Conservation (phyloP, 2,329 filamentous ascomycete genomes). For the Talaromyces sp. region DNA sequence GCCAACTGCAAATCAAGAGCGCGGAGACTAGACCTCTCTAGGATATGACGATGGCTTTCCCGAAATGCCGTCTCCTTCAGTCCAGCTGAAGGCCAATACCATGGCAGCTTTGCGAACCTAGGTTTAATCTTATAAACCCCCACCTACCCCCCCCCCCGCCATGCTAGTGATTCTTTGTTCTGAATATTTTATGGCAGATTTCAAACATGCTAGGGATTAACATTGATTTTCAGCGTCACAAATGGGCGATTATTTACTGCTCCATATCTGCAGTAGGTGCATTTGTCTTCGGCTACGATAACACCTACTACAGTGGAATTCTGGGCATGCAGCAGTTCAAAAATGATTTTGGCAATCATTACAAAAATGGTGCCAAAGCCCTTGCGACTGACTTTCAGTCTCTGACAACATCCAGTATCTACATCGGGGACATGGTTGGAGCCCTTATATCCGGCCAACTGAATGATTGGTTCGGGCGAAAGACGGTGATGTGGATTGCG, state of each 20-base stretch:
- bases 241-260: slow-evolving; percentile 31
- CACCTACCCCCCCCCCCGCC: background rate
- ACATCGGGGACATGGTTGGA: slow-evolving; percentile 45
- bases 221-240: slow-evolving; percentile 22
- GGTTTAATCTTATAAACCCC: background rate
- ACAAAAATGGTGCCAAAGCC: slow-evolving; percentile 19
- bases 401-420: slow-evolving; percentile 42
- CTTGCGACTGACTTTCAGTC: slow-evolving; percentile 33
- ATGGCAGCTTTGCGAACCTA: background rate
- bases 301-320: slow-evolving; percentile 35
- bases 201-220: slow-evolving; percentile 9
- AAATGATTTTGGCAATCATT: slow-evolving; percentile 28
- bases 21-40: background rate
- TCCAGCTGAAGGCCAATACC: background rate
- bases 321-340: slow-evolving; percentile 30
- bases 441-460: slow-evolving; percentile 39
- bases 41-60: background rate
- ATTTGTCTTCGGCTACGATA: slow-evolving; percentile 33
- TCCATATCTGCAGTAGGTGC: slow-evolving; percentile 31
- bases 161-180: background rate
- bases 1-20: background rate
- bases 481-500: slow-evolving; percentile 38
- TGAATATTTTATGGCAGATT: background rate
- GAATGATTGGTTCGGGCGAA: slow-evolving; percentile 42
- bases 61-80: background rate